Evolutionary conservation across 345 rosid species (phyloP).

Genomic region (Brassica napus): Da-Ae NC_063436.1:9580001-9580500

Average conservation of each 20-base stretch:
- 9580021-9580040: background rate
- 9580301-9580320: slow-evolving; percentile 55
- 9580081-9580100: background rate
- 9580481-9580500: slow-evolving; percentile 29
- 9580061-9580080: background rate
- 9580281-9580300: slow-evolving; percentile 77
- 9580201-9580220: slow-evolving; percentile 47
- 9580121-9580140: slow-evolving; percentile 26
- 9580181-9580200: slow-evolving; percentile 32
- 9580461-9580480: slow-evolving; percentile 79
- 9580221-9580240: slow-evolving; percentile 69
- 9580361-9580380: slow-evolving; percentile 48
- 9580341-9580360: slow-evolving; percentile 79
- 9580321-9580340: slow-evolving; percentile 75
- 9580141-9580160: slow-evolving; percentile 47
- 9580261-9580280: slow-evolving; percentile 68
- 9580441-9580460: slow-evolving; percentile 97
- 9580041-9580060: background rate
- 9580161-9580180: slow-evolving; percentile 30
- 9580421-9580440: slow-evolving; percentile 85
- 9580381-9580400: slow-evolving; percentile 40
- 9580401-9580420: slow-evolving; percentile 53
- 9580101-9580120: slow-evolving; percentile 23
- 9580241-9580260: slow-evolving; percentile 82
- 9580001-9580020: background rate